Conservation (phyloP, 2,329 filamentous ascomycete species). For the Aspergillus puulaauensis region DNA sequence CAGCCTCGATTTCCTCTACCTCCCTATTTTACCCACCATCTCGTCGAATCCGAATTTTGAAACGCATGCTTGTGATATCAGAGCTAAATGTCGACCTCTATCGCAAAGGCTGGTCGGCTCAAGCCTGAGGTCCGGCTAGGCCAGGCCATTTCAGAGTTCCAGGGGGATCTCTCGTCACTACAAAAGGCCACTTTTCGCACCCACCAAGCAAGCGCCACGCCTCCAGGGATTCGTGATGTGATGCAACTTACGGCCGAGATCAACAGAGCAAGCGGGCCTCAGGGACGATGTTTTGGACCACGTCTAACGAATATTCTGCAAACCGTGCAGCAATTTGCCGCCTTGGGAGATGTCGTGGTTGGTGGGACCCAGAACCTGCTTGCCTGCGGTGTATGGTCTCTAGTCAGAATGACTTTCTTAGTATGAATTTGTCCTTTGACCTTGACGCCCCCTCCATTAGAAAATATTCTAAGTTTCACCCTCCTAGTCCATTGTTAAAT, state of each 20-base stretch:
- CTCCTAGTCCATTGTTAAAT: neutral
- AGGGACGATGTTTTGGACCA: neutral
- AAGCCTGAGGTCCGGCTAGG: neutral
- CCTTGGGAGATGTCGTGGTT: neutral
- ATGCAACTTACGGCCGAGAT: conserved; percentile 3
- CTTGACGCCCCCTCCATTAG: no score
- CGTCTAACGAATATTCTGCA: neutral
- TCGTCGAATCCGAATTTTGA: no score
- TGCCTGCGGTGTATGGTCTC: neutral
- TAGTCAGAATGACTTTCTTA: neutral
- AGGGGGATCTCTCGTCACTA: neutral
- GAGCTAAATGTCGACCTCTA: neutral
- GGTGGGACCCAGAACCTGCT: neutral
- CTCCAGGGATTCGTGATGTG: neutral
- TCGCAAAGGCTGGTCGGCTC: neutral
- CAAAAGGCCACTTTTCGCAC: neutral
- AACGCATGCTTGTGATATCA: no score
- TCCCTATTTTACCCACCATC: no score
- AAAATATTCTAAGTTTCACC: no score
- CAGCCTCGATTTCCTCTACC: no score
- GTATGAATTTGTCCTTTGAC: neutral
- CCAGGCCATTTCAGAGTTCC: conserved; percentile 4
- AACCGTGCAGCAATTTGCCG: neutral
- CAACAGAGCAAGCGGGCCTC: neutral
- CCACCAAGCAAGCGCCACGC: neutral